Conservation (phyloP, 352 stramenopile species). For the Pythium utonaiense region DNA sequence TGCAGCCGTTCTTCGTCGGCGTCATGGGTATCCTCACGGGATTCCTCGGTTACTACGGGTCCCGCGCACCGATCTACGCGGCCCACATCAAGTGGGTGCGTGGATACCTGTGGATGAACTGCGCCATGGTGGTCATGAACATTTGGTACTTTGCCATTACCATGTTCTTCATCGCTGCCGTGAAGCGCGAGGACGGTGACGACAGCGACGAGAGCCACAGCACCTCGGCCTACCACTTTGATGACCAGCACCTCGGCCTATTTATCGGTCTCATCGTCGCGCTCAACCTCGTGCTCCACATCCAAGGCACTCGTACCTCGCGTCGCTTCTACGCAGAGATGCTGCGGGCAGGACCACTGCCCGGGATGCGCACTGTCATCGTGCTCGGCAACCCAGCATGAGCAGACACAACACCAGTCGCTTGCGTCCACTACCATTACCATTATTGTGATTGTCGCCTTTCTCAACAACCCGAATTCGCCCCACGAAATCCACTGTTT, state of each 20-base stretch:
- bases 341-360: slow-evolving; percentile 18
- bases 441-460: not conserved
- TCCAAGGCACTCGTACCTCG: slow-evolving; percentile 41
- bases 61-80: slow-evolving; percentile 51
- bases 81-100: slow-evolving; percentile 68
- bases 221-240: slow-evolving; percentile 18
- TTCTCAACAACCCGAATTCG: too few species aligned
- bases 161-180: slow-evolving; percentile 32
- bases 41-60: slow-evolving; percentile 62
- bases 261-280: slow-evolving; percentile 50
- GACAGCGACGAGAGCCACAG: slow-evolving; percentile 1
- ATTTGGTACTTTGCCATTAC: slow-evolving; percentile 54
- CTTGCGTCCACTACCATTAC: not conserved
- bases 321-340: slow-evolving; percentile 37
- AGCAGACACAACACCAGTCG: too few species aligned
- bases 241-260: slow-evolving; percentile 36
- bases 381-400: slow-evolving; percentile 15
- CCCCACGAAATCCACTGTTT: too few species aligned
- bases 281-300: slow-evolving; percentile 56
- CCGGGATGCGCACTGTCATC: slow-evolving; percentile 17
- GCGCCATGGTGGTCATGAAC: slow-evolving; percentile 64
- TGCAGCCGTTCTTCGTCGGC: slow-evolving; percentile 70
- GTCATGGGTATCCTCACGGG: slow-evolving; percentile 52
- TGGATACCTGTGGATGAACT: slow-evolving; percentile 69
- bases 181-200: not conserved